Conservation (phyloP, 441 rosid genomes). For the Hura crepitans region DNA sequence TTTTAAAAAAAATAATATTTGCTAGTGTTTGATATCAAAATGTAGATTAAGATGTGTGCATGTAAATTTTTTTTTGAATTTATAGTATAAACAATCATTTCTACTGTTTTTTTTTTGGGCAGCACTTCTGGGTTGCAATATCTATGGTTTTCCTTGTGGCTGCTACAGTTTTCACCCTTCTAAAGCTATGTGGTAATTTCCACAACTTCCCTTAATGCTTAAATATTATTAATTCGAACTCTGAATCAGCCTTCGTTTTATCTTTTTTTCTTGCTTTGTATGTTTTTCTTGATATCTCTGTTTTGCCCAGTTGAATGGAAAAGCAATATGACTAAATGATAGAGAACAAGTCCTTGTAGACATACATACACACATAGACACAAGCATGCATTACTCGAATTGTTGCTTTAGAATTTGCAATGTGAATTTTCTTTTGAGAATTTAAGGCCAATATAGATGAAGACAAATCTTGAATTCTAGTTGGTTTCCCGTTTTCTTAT, state of each 20-base stretch:
- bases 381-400: not conserved
- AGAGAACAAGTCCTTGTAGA: no score
- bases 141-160: slow-evolving; percentile 96
- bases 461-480: not conserved
- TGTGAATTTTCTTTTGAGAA: slow-evolving; percentile 9
- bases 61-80: not conserved
- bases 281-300: not conserved
- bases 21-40: not conserved
- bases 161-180: slow-evolving; percentile 82
- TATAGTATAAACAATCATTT: slow-evolving; percentile 13
- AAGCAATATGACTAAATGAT: not conserved
- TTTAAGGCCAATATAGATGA: not conserved
- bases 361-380: no score
- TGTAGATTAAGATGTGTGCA: not conserved
- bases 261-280: not conserved
- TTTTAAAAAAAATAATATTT: not conserved
- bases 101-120: slow-evolving; percentile 24
- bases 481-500: not conserved
- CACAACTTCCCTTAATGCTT: slow-evolving; percentile 7
- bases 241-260: not conserved
- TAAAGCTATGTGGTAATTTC: slow-evolving; percentile 80
- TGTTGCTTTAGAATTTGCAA: not conserved
- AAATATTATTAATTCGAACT: no score
- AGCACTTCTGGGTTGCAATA: slow-evolving; percentile 98
- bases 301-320: not conserved